Conservation (phyloP, 345 rosid genomes). For the Cardamine occulta region DNA sequence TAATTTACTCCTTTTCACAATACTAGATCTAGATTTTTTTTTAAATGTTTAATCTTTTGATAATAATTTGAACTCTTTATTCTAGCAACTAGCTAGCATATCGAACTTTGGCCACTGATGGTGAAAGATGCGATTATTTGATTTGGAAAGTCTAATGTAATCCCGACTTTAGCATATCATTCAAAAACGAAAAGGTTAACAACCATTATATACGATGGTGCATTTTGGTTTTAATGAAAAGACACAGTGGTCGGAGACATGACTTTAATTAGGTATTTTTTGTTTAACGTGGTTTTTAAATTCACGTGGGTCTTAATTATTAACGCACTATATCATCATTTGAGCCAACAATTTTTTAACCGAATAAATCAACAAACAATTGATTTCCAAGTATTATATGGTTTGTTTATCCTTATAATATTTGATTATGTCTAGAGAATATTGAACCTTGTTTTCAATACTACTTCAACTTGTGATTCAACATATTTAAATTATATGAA, state of each 20-base stretch:
- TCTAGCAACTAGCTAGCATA: neutral
- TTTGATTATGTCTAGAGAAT: slow-evolving; percentile 38
- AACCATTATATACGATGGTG: slow-evolving; percentile 24
- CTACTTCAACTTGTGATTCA: slow-evolving; percentile 26
- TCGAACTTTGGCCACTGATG: slow-evolving; percentile 4
- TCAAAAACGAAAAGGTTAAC: slow-evolving; percentile 4
- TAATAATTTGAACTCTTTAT: neutral
- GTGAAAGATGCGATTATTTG: slow-evolving; percentile 6
- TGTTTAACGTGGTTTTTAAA: neutral
- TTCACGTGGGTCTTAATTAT: slow-evolving; percentile 45
- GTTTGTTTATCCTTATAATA: slow-evolving; percentile 12
- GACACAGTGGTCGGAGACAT: slow-evolving; percentile 45
- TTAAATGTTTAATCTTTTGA: neutral
- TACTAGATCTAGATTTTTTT: neutral
- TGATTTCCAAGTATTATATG: slow-evolving; percentile 25
- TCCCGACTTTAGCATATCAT: neutral
- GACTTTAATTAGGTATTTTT: slow-evolving; percentile 24
- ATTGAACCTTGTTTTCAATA: slow-evolving; percentile 34
- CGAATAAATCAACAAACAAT: slow-evolving; percentile 31
- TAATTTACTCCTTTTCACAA: neutral
- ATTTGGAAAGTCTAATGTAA: neutral
- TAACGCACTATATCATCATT: slow-evolving; percentile 14
- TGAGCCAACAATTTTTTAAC: neutral
- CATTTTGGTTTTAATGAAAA: slow-evolving; percentile 2
- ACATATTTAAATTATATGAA: slow-evolving; percentile 22